These are phyloP conservation scores for Heterobasidion parviporum DNA, from an alignment of 1,284 basidiomycete genomes.

Conservation along the genomic window DNA sequence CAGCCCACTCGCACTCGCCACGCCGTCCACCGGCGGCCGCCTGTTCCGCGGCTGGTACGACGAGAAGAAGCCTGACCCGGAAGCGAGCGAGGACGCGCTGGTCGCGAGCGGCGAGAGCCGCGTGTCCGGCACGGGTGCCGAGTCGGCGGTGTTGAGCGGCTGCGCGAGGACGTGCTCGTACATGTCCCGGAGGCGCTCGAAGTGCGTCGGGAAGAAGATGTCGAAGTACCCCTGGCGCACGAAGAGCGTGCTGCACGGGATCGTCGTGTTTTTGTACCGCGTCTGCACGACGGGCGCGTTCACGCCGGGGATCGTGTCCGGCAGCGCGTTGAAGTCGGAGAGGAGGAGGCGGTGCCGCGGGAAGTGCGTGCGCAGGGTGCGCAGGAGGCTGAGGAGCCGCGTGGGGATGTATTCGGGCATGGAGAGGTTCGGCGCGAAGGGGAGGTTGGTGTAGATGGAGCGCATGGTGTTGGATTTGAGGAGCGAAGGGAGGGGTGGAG, in stretches of 20 bases:
- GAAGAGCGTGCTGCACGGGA: slow-evolving; percentile 85
- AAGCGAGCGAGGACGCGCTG: slow-evolving; percentile 39
- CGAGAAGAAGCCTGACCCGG: slow-evolving; percentile 64
- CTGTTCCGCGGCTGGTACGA: slow-evolving; percentile 50
- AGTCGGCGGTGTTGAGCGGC: slow-evolving; percentile 25
- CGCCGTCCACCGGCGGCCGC: slow-evolving; percentile 55
- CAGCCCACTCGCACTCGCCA: slow-evolving; percentile 64
- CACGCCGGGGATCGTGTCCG: slow-evolving; percentile 78
- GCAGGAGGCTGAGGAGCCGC: slow-evolving; percentile 80
- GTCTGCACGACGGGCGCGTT: slow-evolving; percentile 98
- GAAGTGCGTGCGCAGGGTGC: slow-evolving; percentile 78
- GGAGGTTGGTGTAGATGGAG: slow-evolving; percentile 59
- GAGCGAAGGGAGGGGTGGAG: slow-evolving; percentile 47
- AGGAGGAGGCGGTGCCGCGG: slow-evolving; percentile 89
- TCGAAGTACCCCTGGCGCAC: slow-evolving; percentile 97
- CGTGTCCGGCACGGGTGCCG: slow-evolving; percentile 18
- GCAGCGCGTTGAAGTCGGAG: slow-evolving; percentile 87
- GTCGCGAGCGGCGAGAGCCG: slow-evolving; percentile 42
- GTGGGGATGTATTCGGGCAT: slow-evolving; percentile 91
- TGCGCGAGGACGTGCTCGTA: slow-evolving; percentile 76
- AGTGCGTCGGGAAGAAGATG: slow-evolving; percentile 98
- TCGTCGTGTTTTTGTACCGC: slow-evolving; percentile 74
- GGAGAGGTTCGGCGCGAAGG: slow-evolving; percentile 90
- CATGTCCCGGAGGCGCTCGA: slow-evolving; percentile 78
- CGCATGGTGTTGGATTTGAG: slow-evolving; percentile 52